These are phyloP conservation scores for Yamadazyma blattariae DNA, from an alignment of 1,139 yeast genomes.

Conservation along the genomic window DNA sequence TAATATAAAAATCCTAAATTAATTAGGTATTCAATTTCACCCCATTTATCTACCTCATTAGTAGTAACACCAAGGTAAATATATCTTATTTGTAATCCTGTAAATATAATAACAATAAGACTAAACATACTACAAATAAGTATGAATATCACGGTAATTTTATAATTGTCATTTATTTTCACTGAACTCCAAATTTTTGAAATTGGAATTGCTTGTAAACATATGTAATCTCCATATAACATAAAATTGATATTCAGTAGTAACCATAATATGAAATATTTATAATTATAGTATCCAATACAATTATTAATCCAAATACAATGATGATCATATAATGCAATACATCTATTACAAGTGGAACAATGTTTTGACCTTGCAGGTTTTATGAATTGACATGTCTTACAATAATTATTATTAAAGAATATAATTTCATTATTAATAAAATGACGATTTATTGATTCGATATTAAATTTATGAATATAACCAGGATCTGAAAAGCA, in stretches of 20 bases:
- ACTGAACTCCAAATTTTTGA: constrained; percentile 29
- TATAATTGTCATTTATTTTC: constrained; percentile 25
- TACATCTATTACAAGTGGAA: constrained; percentile 65
- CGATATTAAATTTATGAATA: constrained; percentile 19
- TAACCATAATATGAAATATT: constrained; percentile 66
- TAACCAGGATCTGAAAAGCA: constrained; percentile 58
- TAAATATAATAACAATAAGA: constrained; percentile 54
- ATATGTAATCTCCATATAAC: constrained; percentile 56
- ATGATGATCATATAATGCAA: constrained; percentile 80
- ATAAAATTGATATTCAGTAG: constrained; percentile 54
- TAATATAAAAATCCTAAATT: constrained; percentile 29
- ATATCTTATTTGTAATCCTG: constrained; percentile 58
- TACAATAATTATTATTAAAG: constrained; percentile 37
- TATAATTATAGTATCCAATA: constrained; percentile 73
- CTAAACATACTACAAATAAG: constrained; percentile 54
- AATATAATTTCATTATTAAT: constrained; percentile 59
- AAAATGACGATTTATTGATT: constrained; percentile 17
- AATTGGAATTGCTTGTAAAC: constrained; percentile 26
- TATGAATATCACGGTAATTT: constrained; percentile 49
- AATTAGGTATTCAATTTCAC: constrained; percentile 60
- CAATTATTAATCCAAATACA: constrained; percentile 96
- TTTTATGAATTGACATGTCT: constrained; percentile 66
- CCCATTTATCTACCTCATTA: constrained; percentile 86
- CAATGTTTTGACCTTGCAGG: constrained; percentile 94
- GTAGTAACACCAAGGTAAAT: constrained; percentile 86